A percentile compares a stretch with the other conserved stretches of the same genome.
phyloP scores from a whole-genome alignment of 805 yeast species.

The Scheffersomyces stipitis region DNA sequence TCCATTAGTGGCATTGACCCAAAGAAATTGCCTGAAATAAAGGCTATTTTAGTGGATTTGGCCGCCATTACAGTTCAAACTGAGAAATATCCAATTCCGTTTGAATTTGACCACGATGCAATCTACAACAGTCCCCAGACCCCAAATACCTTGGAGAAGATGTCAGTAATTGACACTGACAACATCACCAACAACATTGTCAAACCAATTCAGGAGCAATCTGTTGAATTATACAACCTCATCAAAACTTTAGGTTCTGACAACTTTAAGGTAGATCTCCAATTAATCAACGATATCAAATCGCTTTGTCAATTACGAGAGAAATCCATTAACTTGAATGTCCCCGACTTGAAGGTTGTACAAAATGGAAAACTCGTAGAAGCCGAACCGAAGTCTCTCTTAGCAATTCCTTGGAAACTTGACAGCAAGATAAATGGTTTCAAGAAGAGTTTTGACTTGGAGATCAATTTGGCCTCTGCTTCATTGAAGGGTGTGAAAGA shows the following conservation, averaged over 20 bases:
- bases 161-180: slow-evolving; percentile 16
- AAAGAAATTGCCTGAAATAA: slow-evolving; percentile 20
- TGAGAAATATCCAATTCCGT: slow-evolving; percentile 32
- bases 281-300: slow-evolving; percentile 28
- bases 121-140: slow-evolving; percentile 17
- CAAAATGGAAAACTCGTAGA: slow-evolving; percentile 1
- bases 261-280: slow-evolving; percentile 27
- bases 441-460: slow-evolving; percentile 12
- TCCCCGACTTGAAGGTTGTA: slow-evolving; percentile 16
- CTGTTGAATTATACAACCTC: slow-evolving; percentile 17
- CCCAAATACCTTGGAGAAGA: not conserved
- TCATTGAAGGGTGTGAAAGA: slow-evolving; percentile 11
- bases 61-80: slow-evolving; percentile 32
- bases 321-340: slow-evolving; percentile 23
- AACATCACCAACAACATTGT: slow-evolving; percentile 23
- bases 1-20: slow-evolving; percentile 1
- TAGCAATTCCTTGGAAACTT: slow-evolving; percentile 10
- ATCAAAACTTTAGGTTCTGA: slow-evolving; percentile 20
- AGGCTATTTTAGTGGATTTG: slow-evolving; percentile 24
- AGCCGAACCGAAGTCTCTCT: slow-evolving; percentile 5
- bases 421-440: slow-evolving; percentile 2
- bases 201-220: slow-evolving; percentile 19
- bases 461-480: slow-evolving; percentile 12
- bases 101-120: slow-evolving; percentile 38
- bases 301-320: slow-evolving; percentile 26